A percentile compares a stretch with the other conserved stretches of the same genome.
phyloP scores from a whole-genome alignment of 331 rosid species.

The Dryas integrifolia region DNA sequence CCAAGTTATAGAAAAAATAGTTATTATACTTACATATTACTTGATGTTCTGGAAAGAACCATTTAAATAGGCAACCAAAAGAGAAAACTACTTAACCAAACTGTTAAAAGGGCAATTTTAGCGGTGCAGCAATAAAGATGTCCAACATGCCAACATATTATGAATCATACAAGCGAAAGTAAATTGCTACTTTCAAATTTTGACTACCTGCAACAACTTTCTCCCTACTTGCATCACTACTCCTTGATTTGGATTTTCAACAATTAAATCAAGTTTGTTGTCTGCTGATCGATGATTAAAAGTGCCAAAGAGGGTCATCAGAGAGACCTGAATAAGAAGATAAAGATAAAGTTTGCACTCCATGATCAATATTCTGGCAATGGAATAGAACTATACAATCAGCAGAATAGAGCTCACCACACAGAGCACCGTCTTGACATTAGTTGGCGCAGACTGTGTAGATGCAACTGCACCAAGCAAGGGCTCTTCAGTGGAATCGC shows the following conservation, averaged over 20 bases:
- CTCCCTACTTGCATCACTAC: slow-evolving; percentile 63
- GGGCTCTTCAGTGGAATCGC: slow-evolving; percentile 44
- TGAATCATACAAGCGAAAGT: slow-evolving; percentile 1
- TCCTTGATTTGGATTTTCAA: slow-evolving; percentile 44
- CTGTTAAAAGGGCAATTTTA: neutral
- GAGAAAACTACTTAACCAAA: neutral
- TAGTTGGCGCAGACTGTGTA: slow-evolving; percentile 45
- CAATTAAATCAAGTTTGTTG: slow-evolving; percentile 23
- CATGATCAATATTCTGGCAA: neutral
- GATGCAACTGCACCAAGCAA: slow-evolving; percentile 49
- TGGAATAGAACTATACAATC: neutral
- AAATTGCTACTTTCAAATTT: slow-evolving; percentile 15
- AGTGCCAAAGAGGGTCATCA: slow-evolving; percentile 54
- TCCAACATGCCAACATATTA: neutral
- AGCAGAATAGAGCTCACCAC: slow-evolving; percentile 44
- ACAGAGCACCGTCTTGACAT: slow-evolving; percentile 53
- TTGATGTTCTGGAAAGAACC: neutral
- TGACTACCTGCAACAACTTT: slow-evolving; percentile 70
- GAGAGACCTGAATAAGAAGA: slow-evolving; percentile 51
- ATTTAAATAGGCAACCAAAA: neutral
- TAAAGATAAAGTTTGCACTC: neutral
- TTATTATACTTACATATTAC: neutral
- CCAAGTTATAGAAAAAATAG: neutral
- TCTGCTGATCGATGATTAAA: slow-evolving; percentile 43
- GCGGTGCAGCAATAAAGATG: neutral